Base-by-base conservation (phyloP, 2,329 filamentous ascomycete genomes). In the Fusarium decemcellulare region DNA sequence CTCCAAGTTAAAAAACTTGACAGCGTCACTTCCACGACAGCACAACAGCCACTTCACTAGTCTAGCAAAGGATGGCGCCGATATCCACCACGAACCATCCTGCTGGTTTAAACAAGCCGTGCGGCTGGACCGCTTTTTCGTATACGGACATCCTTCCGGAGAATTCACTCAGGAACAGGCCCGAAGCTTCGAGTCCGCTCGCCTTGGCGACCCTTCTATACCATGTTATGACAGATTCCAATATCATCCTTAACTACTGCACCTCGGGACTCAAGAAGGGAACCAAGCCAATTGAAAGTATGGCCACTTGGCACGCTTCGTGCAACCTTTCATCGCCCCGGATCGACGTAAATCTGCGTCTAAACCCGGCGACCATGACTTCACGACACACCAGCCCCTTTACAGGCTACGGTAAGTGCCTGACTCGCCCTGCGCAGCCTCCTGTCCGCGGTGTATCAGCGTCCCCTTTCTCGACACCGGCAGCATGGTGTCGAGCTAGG, bases 31-130 rank as follows among this genome's bases (percentile, higher is more conserved):
- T 47, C 47, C 18, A 61, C 18, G 11, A 52, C 30, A 52, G 11
- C 56, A 67, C 18, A 43, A 18, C 62, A 72, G 61, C 68, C 50
- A 55, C 53, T 46, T 59, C 48, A 57, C 46, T 72, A 71, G 64
- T 58, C 57, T 55, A 51, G 27, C 44, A 57, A 50, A 60, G 48
- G 60, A 48, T 63, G 64, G 32, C 50, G 58, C 39, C 50, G 46
- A 71, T 67, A 65, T 39, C 71, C 69, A 74, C 71, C 47, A n/a
- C 53, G 70, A 73, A 73, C 71, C 71, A 58, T 59, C 55, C 67
- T 62, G 62, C 59, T 68, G 71, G 71, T 64, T 59, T 53, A 29
- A 23, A 36, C 32, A 40, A 53, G 30, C 34, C 30, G 39, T 53
- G 56, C 56, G 47, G 56, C 56, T 59, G 68, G 48, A 54, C 56